phyloP scores from a whole-genome alignment of 768 basidiomycete genomes.

The Pleurotus tuber-regium region DNA sequence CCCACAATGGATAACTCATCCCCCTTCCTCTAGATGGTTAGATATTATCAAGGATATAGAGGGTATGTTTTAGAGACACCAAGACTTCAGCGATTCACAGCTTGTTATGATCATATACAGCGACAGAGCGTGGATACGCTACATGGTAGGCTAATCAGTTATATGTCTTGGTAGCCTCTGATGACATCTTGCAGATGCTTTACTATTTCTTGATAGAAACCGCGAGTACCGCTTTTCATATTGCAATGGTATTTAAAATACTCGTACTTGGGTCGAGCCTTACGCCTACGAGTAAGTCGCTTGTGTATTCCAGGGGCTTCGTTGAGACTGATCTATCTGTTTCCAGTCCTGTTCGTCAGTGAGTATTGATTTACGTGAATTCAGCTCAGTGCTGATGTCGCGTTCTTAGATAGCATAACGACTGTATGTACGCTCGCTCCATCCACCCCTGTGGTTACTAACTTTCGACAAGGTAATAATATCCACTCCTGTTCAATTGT shows the following conservation, averaged over 20 bases:
- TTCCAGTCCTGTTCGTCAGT: neutral
- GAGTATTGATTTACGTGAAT: no score
- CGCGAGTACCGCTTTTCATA: slow-evolving; percentile 7
- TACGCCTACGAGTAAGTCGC: neutral
- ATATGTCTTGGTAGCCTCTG: neutral
- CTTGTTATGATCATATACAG: neutral
- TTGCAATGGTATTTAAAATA: slow-evolving; percentile 10
- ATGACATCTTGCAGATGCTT: neutral
- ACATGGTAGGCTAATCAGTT: neutral
- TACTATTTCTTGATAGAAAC: slow-evolving; percentile 13
- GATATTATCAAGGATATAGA: neutral
- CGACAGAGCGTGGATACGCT: slow-evolving; percentile 1
- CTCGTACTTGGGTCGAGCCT: slow-evolving; percentile 9
- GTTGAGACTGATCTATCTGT: neutral
- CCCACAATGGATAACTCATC: neutral
- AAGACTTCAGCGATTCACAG: neutral
- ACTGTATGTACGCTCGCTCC: neutral
- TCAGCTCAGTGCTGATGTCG: neutral
- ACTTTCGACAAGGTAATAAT: slow-evolving; percentile 1
- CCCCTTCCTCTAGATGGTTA: neutral
- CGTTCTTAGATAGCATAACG: neutral
- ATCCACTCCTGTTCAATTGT: slow-evolving; percentile 7
- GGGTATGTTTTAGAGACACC: neutral
- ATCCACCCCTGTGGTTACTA: neutral
- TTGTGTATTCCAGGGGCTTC: neutral